Evolutionary conservation across 805 yeast genomes (phyloP).

Genomic region (Ogataea wickerhamii): DNA sequence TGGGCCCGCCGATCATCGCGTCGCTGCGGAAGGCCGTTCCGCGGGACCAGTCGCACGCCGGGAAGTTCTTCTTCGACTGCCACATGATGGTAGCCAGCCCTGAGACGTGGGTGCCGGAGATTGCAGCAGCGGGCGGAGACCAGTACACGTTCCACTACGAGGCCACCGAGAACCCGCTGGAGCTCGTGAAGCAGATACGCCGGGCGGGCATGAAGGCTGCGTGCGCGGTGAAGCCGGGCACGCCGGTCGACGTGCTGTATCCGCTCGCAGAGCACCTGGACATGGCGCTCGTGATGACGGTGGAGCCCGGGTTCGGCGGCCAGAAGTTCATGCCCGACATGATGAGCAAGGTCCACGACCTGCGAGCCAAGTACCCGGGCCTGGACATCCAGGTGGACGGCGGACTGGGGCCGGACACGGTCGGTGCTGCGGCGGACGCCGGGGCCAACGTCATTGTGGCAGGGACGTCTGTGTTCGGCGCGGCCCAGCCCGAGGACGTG

Average conservation of each 20-base stretch:
- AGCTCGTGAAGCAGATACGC: constrained; percentile 72
- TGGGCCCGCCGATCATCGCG: constrained; percentile 70
- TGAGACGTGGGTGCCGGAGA: constrained; percentile 88
- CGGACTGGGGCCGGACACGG: constrained; percentile 84
- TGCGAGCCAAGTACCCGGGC: constrained; percentile 71
- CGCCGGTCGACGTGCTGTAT: constrained; percentile 76
- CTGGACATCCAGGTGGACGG: constrained; percentile 96
- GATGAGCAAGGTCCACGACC: constrained; percentile 90
- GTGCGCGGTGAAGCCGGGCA: constrained; percentile 90
- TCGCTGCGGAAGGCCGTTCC: constrained; percentile 35
- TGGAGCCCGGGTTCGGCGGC: constrained; percentile 99
- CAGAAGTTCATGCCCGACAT: constrained; percentile 91
- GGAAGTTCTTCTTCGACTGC: constrained; percentile 68
- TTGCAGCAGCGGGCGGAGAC: constrained; percentile 92
- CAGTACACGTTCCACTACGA: constrained; percentile 96
- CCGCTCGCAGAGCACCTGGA: constrained; percentile 76
- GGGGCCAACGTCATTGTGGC: constrained; percentile 99
- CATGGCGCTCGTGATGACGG: constrained; percentile 97
- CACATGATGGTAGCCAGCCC: constrained; percentile 98
- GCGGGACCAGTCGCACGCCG: constrained; percentile 30
- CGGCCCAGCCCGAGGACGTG: constrained; percentile 72
- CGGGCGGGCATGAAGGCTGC: constrained; percentile 86
- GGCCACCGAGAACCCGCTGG: constrained; percentile 75
- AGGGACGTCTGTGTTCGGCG: constrained; percentile 90
- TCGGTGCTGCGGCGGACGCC: constrained; percentile 86